Conservation (phyloP, 352 stramenopile species). For the Bremia lactucae region DNA sequence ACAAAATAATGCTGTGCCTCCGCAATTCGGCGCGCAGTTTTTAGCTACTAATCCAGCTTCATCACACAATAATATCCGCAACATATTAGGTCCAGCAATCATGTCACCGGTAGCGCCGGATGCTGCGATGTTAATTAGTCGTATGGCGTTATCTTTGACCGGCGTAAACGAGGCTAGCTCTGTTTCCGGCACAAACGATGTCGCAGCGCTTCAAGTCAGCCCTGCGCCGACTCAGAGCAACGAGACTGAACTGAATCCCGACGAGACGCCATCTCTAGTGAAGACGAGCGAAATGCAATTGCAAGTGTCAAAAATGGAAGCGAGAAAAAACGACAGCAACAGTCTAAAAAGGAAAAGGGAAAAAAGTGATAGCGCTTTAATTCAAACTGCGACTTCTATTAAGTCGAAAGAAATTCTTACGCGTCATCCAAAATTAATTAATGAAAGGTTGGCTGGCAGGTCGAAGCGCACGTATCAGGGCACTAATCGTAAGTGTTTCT, state of each 20-base stretch:
- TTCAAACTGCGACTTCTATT: conserved; percentile 6
- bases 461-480: background rate
- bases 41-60: conserved; percentile 37
- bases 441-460: conserved; percentile 31
- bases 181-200: conserved; percentile 14
- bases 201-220: conserved; percentile 7
- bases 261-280: conserved; percentile 4
- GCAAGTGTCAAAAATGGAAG: conserved; percentile 15
- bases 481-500: conserved; percentile 2
- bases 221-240: conserved; percentile 3
- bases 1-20: conserved; percentile 42
- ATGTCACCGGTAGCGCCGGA: conserved; percentile 39
- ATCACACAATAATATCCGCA: conserved; percentile 70
- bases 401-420: conserved; percentile 57
- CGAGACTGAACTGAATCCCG: background rate
- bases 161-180: conserved; percentile 18
- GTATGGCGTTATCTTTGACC: conserved; percentile 26
- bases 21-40: conserved; percentile 18
- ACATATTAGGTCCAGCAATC: conserved; percentile 55
- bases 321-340: conserved; percentile 22
- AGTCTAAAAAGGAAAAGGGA: conserved; percentile 68
- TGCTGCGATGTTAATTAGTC: conserved; percentile 39
- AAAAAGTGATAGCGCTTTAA: conserved; percentile 29
- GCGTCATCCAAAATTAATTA: conserved; percentile 39
- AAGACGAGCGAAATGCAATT: conserved; percentile 4